A percentile compares a stretch with the other conserved stretches of the same genome.
Conservation (phyloP, 2,329 filamentous ascomycete genomes). For the Xylariaceae sp. region DNA sequence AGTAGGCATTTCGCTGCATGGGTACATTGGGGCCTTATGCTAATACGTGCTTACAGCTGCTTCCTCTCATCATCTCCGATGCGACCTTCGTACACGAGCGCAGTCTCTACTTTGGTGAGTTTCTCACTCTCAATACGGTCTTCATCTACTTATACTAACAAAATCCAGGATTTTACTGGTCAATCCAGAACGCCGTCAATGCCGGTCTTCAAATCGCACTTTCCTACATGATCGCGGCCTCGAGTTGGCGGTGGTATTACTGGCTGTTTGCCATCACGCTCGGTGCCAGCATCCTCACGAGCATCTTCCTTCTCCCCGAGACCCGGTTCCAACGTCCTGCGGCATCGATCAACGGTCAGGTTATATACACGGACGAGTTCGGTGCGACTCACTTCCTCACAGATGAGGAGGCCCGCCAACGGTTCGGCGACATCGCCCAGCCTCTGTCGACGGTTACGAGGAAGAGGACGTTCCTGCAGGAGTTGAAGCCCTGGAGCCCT, state of each 20-base stretch:
- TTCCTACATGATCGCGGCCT: conserved; percentile 30
- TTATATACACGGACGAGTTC: conserved; percentile 35
- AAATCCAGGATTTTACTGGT: conserved; percentile 30
- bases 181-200: conserved; percentile 31
- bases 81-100: conserved; percentile 37
- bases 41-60: conserved; percentile 24
- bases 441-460: not conserved
- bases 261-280: conserved; percentile 34
- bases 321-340: conserved; percentile 32
- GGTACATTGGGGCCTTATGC: too few species aligned
- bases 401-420: conserved; percentile 24
- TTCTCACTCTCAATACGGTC: too few species aligned
- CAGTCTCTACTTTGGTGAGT: conserved; percentile 25
- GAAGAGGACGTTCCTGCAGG: conserved; percentile 17
- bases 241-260: conserved; percentile 38
- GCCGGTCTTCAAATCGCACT: conserved; percentile 28
- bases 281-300: conserved; percentile 30
- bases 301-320: conserved; percentile 36
- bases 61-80: conserved; percentile 35
- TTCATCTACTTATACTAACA: too few species aligned
- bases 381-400: conserved; percentile 30
- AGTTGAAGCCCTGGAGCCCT: conserved; percentile 27
- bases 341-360: conserved; percentile 27
- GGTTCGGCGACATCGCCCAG: conserved; percentile 7
- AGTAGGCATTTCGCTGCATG: not conserved